A percentile compares a stretch with the other conserved stretches of the same genome.
Evolutionary conservation across 148 eudicot species (phyloP).

Genomic region (Dysphania ambrosioides): DNA sequence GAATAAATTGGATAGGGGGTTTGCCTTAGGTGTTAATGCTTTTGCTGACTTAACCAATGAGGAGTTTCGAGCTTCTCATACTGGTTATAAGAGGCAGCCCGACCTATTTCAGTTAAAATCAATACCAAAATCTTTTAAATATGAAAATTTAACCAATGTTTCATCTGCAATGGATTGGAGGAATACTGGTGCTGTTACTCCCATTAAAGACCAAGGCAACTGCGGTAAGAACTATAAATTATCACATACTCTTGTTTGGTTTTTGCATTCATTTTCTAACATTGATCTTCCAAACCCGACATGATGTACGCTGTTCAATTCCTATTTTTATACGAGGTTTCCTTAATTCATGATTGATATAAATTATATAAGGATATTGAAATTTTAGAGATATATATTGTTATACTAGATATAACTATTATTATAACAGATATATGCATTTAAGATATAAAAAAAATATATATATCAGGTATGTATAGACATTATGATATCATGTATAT

Average conservation of each 20-base stretch:
- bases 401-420: too few species aligned
- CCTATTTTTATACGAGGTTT: too few species aligned
- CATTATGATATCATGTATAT: too few species aligned
- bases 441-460: too few species aligned
- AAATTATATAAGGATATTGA: too few species aligned
- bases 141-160: constrained; percentile 34
- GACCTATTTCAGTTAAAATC: not conserved
- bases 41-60: constrained; percentile 62
- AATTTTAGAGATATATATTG: too few species aligned
- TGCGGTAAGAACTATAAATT: constrained; percentile 50
- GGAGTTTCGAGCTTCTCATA: constrained; percentile 44
- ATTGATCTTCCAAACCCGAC: too few species aligned
- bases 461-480: too few species aligned
- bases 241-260: too few species aligned
- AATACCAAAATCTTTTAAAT: constrained; percentile 28
- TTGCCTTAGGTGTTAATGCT: constrained; percentile 41
- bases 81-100: constrained; percentile 36
- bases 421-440: too few species aligned
- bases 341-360: too few species aligned
- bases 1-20: constrained; percentile 36
- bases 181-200: constrained; percentile 52
- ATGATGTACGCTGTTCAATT: too few species aligned
- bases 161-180: constrained; percentile 50
- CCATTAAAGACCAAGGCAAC: constrained; percentile 47
- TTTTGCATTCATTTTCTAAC: not conserved